Percentiles rank a stretch among this genome's conserved stretches.
Evolutionary conservation across 2,329 filamentous ascomycete genomes (phyloP).

Genomic region (Aspergillus costaricaensis): DNA sequence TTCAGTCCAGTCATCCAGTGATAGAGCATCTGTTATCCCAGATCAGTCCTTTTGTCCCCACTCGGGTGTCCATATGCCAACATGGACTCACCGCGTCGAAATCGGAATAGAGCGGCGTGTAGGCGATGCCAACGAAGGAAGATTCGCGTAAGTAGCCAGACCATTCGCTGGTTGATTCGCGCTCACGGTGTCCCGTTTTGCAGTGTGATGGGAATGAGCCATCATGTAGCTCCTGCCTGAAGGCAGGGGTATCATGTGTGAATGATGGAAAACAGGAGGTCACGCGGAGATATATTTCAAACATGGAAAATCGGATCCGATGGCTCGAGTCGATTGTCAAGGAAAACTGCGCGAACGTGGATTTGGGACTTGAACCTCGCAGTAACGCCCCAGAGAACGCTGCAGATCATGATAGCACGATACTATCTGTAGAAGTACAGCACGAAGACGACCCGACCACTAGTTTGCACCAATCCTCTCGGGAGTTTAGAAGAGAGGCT

Average conservation of each 20-base stretch:
- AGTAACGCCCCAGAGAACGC: background rate
- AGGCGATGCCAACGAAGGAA: conserved; percentile 52
- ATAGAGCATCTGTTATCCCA: background rate
- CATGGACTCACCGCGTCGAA: conserved; percentile 32
- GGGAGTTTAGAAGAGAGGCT: background rate
- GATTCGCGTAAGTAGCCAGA: conserved; percentile 46
- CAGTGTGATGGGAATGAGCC: conserved; percentile 52
- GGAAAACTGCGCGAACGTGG: conserved; percentile 46
- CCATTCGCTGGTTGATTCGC: background rate
- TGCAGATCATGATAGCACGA: background rate
- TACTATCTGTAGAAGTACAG: background rate
- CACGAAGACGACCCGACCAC: background rate
- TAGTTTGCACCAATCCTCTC: background rate
- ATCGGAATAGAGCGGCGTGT: conserved; percentile 37
- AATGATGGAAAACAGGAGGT: conserved; percentile 51
- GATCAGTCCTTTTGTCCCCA: too few species aligned
- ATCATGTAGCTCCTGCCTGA: conserved; percentile 48
- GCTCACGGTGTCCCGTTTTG: background rate
- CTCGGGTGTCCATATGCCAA: background rate
- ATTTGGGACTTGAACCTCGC: conserved; percentile 34
- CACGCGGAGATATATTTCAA: conserved; percentile 44
- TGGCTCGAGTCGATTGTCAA: conserved; percentile 53
- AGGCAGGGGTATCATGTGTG: conserved; percentile 44
- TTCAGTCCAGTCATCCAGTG: background rate
- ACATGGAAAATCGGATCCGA: conserved; percentile 44